These are phyloP conservation scores for Guillardia theta DNA, from an alignment of 78 protist species.

Conservation along the genomic window DNA sequence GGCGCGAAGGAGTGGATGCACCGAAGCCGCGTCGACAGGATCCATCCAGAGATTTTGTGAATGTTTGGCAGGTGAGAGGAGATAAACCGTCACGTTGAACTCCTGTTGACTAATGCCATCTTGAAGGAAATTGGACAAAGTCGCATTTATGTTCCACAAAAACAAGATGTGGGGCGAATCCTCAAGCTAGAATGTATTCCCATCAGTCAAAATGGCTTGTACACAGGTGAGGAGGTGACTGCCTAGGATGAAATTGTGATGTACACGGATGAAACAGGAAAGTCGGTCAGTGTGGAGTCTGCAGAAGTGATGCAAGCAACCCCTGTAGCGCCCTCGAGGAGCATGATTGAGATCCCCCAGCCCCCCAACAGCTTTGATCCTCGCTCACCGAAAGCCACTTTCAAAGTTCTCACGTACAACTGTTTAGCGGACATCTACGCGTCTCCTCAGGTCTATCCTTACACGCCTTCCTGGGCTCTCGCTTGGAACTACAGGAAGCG, in stretches of 20 bases:
- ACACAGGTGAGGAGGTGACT: background rate
- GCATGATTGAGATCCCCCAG: background rate
- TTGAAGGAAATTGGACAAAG: background rate
- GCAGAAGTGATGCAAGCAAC: background rate
- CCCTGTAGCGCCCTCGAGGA: background rate
- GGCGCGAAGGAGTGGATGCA: background rate
- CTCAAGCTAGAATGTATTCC: constrained; percentile 30
- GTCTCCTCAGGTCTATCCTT: background rate
- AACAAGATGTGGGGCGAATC: constrained; percentile 44
- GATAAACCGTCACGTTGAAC: no score
- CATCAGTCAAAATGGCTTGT: background rate
- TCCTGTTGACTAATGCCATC: no score
- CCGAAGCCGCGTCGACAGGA: background rate
- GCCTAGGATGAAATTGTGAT: no score
- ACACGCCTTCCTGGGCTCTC: constrained; percentile 36
- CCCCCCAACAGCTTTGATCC: constrained; percentile 29
- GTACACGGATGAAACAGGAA: no score
- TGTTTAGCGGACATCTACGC: constrained; percentile 39
- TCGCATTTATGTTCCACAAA: background rate
- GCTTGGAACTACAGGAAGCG: constrained; percentile 43
- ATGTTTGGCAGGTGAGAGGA: constrained; percentile 43
- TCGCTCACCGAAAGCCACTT: background rate
- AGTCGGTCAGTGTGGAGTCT: background rate
- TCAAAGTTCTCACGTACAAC: background rate
- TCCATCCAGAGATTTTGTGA: constrained; percentile 18